phyloP scores from a whole-genome alignment of 495 filamentous ascomycete genomes.

The Venustampulla echinocandica region DNA sequence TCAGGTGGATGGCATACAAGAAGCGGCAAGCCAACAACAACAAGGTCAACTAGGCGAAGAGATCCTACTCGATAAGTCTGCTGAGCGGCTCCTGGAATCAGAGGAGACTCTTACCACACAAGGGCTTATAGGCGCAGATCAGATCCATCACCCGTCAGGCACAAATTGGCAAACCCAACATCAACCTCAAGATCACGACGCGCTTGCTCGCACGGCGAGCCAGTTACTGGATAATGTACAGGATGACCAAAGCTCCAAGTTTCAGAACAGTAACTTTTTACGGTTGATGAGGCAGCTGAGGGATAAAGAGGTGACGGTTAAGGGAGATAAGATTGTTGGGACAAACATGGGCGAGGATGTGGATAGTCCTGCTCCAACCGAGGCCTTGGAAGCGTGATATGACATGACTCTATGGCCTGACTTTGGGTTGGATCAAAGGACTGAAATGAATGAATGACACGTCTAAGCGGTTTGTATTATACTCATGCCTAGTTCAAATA shows the following conservation, averaged over 20 bases:
- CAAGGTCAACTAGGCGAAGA: background rate
- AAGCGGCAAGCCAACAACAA: background rate
- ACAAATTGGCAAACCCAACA: constrained; percentile 11
- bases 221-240: constrained; percentile 61
- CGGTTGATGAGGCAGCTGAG: constrained; percentile 49
- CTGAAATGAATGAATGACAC: no score
- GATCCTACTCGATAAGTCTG: background rate
- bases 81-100: background rate
- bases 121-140: constrained; percentile 44
- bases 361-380: background rate
- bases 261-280: constrained; percentile 70
- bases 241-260: constrained; percentile 60
- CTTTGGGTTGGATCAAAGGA: no score
- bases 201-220: constrained; percentile 61
- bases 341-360: background rate
- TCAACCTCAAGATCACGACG: constrained; percentile 46
- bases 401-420: no score
- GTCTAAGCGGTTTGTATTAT: no score
- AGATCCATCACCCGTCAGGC: constrained; percentile 16
- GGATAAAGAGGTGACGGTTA: constrained; percentile 17
- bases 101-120: constrained; percentile 19
- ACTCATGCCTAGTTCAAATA: no score
- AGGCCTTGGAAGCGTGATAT: background rate
- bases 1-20: background rate
- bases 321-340: constrained; percentile 20